These are phyloP conservation scores for Fusarium ramigenum DNA, from an alignment of 2,329 filamentous ascomycete species.

Conservation along the genomic window DNA sequence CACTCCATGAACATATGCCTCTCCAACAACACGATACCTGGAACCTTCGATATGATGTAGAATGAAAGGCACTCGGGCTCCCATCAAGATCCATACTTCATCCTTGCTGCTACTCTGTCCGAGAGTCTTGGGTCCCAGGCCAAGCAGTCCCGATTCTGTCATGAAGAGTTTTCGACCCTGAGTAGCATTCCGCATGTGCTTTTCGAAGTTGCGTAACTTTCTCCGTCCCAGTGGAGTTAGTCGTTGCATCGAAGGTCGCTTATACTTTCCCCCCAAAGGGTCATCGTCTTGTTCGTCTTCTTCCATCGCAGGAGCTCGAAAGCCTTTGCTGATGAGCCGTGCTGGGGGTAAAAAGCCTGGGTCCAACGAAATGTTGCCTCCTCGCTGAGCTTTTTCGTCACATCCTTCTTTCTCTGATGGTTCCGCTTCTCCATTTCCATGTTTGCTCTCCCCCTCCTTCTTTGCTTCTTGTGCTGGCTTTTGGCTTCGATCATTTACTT, in stretches of 20 bases:
- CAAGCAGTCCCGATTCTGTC: background rate
- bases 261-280: background rate
- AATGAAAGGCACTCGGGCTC: background rate
- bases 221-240: background rate
- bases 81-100: background rate
- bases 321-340: background rate
- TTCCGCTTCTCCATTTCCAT: background rate
- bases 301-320: background rate
- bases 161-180: background rate
- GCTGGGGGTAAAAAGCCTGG: background rate
- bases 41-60: background rate
- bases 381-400: rapidly evolving
- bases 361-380: rapidly evolving
- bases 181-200: background rate
- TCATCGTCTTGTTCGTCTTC: background rate
- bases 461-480: background rate
- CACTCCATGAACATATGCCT: background rate
- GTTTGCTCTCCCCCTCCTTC: background rate
- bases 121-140: background rate
- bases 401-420: background rate
- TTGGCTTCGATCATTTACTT: background rate
- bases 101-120: background rate
- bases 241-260: background rate
- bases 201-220: background rate
- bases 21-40: background rate